These are phyloP conservation scores for Jaenimonas drosophilae DNA, from an alignment of 208 protist species.

Conservation along the genomic window DNA sequence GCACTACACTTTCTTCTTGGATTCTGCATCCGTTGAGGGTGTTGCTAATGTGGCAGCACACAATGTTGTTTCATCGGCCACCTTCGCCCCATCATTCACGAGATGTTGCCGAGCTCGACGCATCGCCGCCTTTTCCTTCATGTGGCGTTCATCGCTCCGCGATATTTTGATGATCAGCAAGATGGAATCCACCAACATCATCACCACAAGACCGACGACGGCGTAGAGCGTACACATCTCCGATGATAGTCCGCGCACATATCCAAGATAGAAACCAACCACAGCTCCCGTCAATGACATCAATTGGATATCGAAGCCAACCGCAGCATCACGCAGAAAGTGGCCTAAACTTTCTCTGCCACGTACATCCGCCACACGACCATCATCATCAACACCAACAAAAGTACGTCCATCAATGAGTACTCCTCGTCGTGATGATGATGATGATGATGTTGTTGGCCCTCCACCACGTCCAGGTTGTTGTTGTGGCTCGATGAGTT, in stretches of 20 bases:
- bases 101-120: too few relatives aligned
- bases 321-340: conserved; percentile 46
- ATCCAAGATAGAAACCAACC: conserved; percentile 62
- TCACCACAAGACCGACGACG: conserved; percentile 38
- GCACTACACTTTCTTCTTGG: too few relatives aligned
- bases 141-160: conserved; percentile 31
- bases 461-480: conserved; percentile 4
- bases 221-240: conserved; percentile 50
- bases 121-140: conserved; percentile 27
- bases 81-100: too few relatives aligned
- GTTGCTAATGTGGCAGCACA: too few relatives aligned
- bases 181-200: conserved; percentile 68
- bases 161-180: conserved; percentile 49
- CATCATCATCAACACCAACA: too few relatives aligned
- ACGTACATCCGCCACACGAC: conserved; percentile 1
- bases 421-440: too few relatives aligned
- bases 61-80: too few relatives aligned
- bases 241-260: conserved; percentile 27
- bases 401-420: neutral
- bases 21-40: too few relatives aligned
- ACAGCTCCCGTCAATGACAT: conserved; percentile 56
- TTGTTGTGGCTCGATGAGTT: conserved; percentile 10
- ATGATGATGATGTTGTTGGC: too few relatives aligned
- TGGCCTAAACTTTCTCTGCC: conserved; percentile 23
- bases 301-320: conserved; percentile 67